phyloP scores from a whole-genome alignment of 495 filamentous ascomycete species.

The Astrothelium subdiscretum region DNA sequence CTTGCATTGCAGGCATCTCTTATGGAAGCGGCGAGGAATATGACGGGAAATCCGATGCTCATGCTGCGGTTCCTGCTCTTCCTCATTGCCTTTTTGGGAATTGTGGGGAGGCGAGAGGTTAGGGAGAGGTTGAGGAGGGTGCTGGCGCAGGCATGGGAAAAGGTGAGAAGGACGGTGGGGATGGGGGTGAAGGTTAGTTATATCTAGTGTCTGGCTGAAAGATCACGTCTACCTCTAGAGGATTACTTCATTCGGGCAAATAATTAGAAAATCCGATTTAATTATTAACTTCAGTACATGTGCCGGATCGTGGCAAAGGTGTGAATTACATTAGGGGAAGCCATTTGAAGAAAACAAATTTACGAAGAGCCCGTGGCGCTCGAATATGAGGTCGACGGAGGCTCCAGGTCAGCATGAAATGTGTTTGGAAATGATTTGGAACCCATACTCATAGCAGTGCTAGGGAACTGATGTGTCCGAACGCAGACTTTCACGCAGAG shows the following conservation, averaged over 20 bases:
- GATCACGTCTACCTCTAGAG: background rate
- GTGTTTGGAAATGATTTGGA: too few species aligned
- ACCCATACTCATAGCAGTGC: too few species aligned
- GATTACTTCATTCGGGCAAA: background rate
- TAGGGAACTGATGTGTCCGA: too few species aligned
- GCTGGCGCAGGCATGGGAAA: conserved; percentile 63
- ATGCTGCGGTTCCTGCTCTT: conserved; percentile 70
- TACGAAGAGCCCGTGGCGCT: too few species aligned
- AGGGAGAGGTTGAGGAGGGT: conserved; percentile 61
- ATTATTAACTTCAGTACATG: too few species aligned
- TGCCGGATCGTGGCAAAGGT: too few species aligned
- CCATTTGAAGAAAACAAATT: too few species aligned
- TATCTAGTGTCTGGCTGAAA: conserved; percentile 42
- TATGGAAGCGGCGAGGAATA: conserved; percentile 46
- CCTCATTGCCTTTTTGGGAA: conserved; percentile 64
- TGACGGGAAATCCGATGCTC: conserved; percentile 61
- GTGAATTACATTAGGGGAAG: too few species aligned
- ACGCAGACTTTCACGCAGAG: too few species aligned
- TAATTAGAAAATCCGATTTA: background rate
- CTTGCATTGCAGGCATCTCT: conserved; percentile 48
- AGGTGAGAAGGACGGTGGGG: conserved; percentile 72
- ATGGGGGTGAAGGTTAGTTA: conserved; percentile 99
- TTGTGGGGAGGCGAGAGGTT: conserved; percentile 62
- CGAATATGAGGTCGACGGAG: too few species aligned
- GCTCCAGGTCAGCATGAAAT: too few species aligned